phyloP scores from a whole-genome alignment of 306 rosid species.

The Castanopsis chinensis region DNA sequence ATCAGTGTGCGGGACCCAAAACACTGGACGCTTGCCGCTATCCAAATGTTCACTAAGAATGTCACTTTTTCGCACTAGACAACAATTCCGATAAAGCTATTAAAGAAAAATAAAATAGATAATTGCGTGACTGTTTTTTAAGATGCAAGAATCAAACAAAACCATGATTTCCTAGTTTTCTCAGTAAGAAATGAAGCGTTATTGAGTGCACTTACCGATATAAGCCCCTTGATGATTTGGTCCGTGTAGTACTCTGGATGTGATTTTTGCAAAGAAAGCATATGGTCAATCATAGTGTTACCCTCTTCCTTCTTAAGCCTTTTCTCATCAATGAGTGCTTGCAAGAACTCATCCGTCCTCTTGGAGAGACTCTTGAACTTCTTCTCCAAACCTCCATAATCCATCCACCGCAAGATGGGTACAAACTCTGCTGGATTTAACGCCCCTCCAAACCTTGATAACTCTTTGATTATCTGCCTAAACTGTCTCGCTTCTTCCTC shows the following conservation, averaged over 20 bases:
- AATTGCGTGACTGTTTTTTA: too few species aligned
- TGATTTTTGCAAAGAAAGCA: constrained; percentile 21
- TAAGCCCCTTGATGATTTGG: constrained; percentile 25
- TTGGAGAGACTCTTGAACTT: constrained; percentile 21
- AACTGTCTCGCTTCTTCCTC: constrained; percentile 46
- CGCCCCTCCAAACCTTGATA: constrained; percentile 4
- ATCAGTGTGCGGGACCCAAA: too few species aligned
- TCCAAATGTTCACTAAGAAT: too few species aligned
- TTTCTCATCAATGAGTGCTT: constrained; percentile 12
- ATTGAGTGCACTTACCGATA: constrained; percentile 4
- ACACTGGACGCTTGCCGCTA: too few species aligned
- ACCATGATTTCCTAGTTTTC: not conserved
- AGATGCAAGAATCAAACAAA: too few species aligned
- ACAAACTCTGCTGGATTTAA: constrained; percentile 36
- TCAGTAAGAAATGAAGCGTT: too few species aligned
- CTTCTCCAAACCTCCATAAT: constrained; percentile 8
- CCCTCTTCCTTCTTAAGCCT: not conserved
- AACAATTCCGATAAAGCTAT: too few species aligned
- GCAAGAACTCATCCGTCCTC: constrained; percentile 27
- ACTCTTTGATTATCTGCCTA: constrained; percentile 29
- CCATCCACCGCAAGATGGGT: constrained; percentile 40
- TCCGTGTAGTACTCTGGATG: constrained; percentile 19
- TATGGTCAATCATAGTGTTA: constrained; percentile 6
- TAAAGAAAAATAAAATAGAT: too few species aligned
- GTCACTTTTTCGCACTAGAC: too few species aligned